Percentiles rank a stretch among this genome's conserved stretches.
These are phyloP conservation scores for Trypanosoma rangeli DNA, from an alignment of 208 protist species.

Conservation along the genomic window DNA sequence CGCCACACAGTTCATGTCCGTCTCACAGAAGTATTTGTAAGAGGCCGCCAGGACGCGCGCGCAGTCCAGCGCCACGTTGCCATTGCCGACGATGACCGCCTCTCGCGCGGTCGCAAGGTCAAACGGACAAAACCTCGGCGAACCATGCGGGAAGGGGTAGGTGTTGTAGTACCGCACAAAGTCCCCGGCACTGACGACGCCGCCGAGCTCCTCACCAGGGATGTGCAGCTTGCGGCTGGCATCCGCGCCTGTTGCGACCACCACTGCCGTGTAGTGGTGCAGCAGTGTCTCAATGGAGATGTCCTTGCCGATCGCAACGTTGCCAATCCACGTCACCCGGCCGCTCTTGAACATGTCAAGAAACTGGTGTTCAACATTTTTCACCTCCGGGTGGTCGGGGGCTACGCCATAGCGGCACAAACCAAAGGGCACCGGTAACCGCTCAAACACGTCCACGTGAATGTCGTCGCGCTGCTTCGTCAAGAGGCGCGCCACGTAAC, in stretches of 20 bases:
- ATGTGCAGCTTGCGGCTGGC: constrained; percentile 67
- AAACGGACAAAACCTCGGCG: constrained; percentile 77
- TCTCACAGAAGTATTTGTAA: constrained; percentile 77
- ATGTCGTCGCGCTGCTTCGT: constrained; percentile 69
- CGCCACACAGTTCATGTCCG: constrained; percentile 91
- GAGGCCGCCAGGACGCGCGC: constrained; percentile 84
- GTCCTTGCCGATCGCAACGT: constrained; percentile 87
- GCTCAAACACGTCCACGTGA: constrained; percentile 94
- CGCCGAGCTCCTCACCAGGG: constrained; percentile 76
- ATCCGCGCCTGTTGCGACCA: constrained; percentile 92
- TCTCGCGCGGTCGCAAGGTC: constrained; percentile 44
- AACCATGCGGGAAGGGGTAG: constrained; percentile 81
- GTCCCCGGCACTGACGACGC: constrained; percentile 78
- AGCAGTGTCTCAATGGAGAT: constrained; percentile 73
- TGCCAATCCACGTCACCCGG: constrained; percentile 91
- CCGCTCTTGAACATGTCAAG: constrained; percentile 73
- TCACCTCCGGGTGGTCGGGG: constrained; percentile 97
- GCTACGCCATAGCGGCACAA: constrained; percentile 97
- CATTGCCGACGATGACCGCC: constrained; percentile 89
- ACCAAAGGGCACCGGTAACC: constrained; percentile 95
- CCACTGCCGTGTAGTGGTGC: constrained; percentile 90
- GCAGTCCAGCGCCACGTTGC: constrained; percentile 96
- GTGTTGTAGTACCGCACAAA: constrained; percentile 98
- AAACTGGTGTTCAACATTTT: constrained; percentile 93
- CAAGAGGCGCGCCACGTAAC: constrained; percentile 92